phyloP scores from a whole-genome alignment of 2,329 filamentous ascomycete species.

The Dactylonectria estremocensis region DNA sequence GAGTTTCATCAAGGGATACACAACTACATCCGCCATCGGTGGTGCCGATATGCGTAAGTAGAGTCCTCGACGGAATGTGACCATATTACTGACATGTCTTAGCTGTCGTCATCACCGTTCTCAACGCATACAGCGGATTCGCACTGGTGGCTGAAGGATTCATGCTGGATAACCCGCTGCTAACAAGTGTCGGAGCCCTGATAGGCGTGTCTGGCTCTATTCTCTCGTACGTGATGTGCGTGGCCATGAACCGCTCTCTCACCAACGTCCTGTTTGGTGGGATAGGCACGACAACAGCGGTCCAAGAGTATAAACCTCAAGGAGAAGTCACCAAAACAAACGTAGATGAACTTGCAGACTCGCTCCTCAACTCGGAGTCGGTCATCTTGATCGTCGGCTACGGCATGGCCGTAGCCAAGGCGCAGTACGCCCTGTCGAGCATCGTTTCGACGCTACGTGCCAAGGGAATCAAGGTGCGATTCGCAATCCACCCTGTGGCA shows the following conservation, averaged over 20 bases:
- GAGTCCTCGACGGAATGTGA: background rate
- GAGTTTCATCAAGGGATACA: slow-evolving; percentile 89
- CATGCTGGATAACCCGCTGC: slow-evolving; percentile 89
- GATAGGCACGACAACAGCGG: slow-evolving; percentile 74
- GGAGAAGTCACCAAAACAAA: slow-evolving; percentile 84
- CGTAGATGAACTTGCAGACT: slow-evolving; percentile 85
- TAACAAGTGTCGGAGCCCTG: slow-evolving; percentile 88
- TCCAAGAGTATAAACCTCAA: slow-evolving; percentile 80
- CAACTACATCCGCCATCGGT: slow-evolving; percentile 89
- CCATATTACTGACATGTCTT: slow-evolving; percentile 29
- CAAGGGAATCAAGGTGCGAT: slow-evolving; percentile 85
- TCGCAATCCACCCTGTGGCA: slow-evolving; percentile 91
- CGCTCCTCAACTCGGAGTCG: slow-evolving; percentile 81
- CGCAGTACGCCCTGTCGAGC: slow-evolving; percentile 90
- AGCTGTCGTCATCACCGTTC: slow-evolving; percentile 88
- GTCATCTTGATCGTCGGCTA: slow-evolving; percentile 94
- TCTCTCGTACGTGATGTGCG: slow-evolving; percentile 88
- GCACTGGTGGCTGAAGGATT: slow-evolving; percentile 91
- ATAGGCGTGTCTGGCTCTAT: slow-evolving; percentile 93
- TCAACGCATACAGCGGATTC: slow-evolving; percentile 93
- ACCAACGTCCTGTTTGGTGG: slow-evolving; percentile 92
- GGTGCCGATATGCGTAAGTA: slow-evolving; percentile 88
- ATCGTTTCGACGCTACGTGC: slow-evolving; percentile 82
- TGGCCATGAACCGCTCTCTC: slow-evolving; percentile 93
- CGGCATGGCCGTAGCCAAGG: slow-evolving; percentile 95